Conservation (phyloP, 257 asterid species). For the Gardenia jasminoides region DNA sequence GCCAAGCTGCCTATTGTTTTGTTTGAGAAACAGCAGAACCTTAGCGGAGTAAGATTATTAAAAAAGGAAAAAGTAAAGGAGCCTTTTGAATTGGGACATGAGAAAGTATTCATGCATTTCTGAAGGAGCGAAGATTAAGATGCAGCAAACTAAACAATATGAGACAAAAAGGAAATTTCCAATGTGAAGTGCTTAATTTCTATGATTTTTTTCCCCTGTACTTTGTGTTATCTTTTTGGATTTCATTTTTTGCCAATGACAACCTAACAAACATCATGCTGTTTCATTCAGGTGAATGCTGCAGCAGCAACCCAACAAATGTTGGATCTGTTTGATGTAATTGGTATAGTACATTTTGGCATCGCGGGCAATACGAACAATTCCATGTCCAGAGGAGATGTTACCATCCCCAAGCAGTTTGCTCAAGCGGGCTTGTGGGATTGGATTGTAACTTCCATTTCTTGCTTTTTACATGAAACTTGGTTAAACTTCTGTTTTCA, state of each 20-base stretch:
- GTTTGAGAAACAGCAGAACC: no score
- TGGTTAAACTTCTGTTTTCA: background rate
- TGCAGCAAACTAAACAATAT: background rate
- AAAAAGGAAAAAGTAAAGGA: background rate
- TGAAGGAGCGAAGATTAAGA: background rate
- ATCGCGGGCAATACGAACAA: conserved; percentile 59
- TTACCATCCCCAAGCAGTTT: conserved; percentile 43
- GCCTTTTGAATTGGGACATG: background rate
- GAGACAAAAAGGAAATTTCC: no score
- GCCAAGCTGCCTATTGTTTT: no score
- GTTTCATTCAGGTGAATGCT: conserved; percentile 53
- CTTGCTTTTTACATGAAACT: background rate
- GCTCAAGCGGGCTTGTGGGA: conserved; percentile 65
- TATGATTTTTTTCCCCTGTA: no score
- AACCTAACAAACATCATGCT: background rate
- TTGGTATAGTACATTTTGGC: conserved; percentile 61
- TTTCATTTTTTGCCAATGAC: no score
- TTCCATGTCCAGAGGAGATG: conserved; percentile 61
- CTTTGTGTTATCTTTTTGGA: no score
- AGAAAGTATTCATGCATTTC: background rate
- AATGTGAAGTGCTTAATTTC: no score
- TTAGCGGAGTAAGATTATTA: no score
- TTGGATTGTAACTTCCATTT: conserved; percentile 47
- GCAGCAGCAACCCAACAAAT: conserved; percentile 70
- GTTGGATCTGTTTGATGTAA: conserved; percentile 48